A percentile compares a stretch with the other conserved stretches of the same genome.
Evolutionary conservation across 371 early-diverging fungal species (phyloP).

Genomic region (Rhizopus delemar): DNA sequence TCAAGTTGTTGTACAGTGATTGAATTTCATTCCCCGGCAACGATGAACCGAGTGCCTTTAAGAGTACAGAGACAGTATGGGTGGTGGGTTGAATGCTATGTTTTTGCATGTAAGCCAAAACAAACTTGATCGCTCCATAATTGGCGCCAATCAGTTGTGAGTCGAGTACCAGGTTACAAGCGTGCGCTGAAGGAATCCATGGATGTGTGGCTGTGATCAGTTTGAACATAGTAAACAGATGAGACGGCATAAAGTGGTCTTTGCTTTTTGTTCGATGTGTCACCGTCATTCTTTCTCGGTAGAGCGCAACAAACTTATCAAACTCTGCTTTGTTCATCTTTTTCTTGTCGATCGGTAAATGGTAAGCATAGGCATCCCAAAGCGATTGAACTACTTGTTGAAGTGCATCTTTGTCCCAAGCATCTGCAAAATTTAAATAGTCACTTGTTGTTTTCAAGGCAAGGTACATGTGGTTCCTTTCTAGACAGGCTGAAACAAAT

Average conservation of each 20-base stretch:
- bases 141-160: neutral
- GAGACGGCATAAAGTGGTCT: constrained; percentile 1
- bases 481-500: constrained; percentile 3
- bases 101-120: constrained; percentile 17
- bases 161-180: constrained; percentile 16
- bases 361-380: constrained; percentile 5
- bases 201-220: constrained; percentile 3
- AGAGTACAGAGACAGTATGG: constrained; percentile 12
- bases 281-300: neutral
- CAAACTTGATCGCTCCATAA: constrained; percentile 4
- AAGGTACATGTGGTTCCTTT: constrained; percentile 1
- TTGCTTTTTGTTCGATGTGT: neutral
- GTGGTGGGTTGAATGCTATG: constrained; percentile 17
- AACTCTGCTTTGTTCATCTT: neutral
- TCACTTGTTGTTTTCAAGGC: constrained; percentile 14
- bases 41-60: constrained; percentile 12
- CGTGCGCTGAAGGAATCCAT: constrained; percentile 10
- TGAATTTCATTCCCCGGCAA: constrained; percentile 6
- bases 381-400: constrained; percentile 6
- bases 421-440: neutral
- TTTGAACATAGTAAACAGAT: constrained; percentile 5
- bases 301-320: constrained; percentile 1
- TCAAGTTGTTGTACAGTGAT: constrained; percentile 11
- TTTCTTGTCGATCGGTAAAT: neutral
- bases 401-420: constrained; percentile 9